phyloP scores from a whole-genome alignment of 2,329 filamentous ascomycete species.

The Botrytis cinerea region DNA sequence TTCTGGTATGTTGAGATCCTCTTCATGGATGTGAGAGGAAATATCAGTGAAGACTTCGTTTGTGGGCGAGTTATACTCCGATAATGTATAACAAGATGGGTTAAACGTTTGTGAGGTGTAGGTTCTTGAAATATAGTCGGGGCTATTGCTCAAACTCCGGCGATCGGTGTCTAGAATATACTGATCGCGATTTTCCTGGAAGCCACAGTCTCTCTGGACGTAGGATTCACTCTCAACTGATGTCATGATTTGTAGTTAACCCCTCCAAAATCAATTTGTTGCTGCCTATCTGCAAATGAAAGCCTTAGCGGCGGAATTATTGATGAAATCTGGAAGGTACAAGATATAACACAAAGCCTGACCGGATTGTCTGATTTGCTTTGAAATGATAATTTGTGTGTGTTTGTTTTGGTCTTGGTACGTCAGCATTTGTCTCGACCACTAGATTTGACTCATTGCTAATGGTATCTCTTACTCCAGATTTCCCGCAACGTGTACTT shows the following conservation, averaged over 20 bases:
- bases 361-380: background rate
- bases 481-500: conserved; percentile 8
- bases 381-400: background rate
- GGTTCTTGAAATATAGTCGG: background rate
- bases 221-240: background rate
- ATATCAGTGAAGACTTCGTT: background rate
- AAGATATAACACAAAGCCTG: background rate
- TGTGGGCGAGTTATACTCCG: background rate
- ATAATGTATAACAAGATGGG: background rate
- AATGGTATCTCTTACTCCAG: background rate
- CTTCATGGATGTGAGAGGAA: background rate
- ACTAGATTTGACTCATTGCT: background rate
- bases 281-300: background rate
- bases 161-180: background rate
- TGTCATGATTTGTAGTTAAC: background rate
- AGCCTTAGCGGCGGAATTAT: background rate
- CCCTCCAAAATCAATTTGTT: background rate
- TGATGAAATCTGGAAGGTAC: background rate
- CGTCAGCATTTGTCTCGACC: background rate
- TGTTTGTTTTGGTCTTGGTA: background rate
- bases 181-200: background rate
- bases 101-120: background rate
- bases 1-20: background rate
- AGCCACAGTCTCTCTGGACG: conserved; percentile 2
- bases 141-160: background rate